Percentiles rank a stretch among this genome's conserved stretches.
These are phyloP conservation scores for Silene conica DNA, from an alignment of 148 eudicot species.

Conservation along the genomic window DNA sequence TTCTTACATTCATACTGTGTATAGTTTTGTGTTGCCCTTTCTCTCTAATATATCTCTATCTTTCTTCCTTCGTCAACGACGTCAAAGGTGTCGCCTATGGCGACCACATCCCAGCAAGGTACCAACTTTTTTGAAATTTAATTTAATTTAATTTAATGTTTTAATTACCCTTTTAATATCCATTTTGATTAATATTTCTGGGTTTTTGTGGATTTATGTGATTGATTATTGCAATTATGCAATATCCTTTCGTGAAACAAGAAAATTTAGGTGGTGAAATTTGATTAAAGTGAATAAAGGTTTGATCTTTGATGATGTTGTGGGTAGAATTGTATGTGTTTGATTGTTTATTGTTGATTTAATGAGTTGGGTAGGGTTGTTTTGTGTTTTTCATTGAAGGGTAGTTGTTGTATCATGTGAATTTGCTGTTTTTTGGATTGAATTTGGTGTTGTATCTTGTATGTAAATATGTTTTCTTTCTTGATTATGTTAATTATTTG, in stretches of 20 bases:
- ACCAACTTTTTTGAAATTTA: neutral
- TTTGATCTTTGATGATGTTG: neutral
- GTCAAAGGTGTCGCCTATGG: constrained; percentile 25
- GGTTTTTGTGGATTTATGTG: neutral
- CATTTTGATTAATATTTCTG: neutral
- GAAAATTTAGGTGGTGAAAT: neutral
- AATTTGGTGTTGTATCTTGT: neutral
- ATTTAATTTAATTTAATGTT: neutral
- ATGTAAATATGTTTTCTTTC: neutral
- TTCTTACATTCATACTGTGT: neutral
- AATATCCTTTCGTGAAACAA: neutral
- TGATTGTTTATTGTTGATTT: neutral
- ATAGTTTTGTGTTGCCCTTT: neutral
- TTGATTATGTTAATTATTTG: neutral
- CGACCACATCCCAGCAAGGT: constrained; percentile 26
- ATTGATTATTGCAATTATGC: neutral
- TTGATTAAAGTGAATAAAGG: neutral
- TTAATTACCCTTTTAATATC: neutral
- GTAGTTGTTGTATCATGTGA: too few relatives aligned
- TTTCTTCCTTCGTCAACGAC: constrained; percentile 1
- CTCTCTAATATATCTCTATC: neutral
- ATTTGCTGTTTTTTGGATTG: neutral
- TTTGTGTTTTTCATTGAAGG: neutral
- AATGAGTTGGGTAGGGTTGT: neutral
- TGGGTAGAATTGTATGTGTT: neutral